phyloP scores from a whole-genome alignment of 768 basidiomycete species.

The Mycena kentingensis region DNA sequence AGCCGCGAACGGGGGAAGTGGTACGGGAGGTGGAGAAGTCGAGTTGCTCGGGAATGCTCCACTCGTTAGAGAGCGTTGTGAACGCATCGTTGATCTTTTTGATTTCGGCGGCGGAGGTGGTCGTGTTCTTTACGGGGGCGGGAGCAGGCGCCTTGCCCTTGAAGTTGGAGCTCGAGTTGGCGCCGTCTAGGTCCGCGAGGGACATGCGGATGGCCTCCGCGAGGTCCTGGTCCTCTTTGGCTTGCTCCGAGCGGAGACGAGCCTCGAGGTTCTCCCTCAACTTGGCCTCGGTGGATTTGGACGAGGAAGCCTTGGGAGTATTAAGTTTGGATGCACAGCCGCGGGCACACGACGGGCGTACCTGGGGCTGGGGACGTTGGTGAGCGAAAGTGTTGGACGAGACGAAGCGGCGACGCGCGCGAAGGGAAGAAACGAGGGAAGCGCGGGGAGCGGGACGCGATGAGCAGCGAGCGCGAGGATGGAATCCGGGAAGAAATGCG shows the following conservation, averaged over 20 bases:
- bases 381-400: conserved; percentile 8
- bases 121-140: conserved; percentile 31
- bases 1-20: conserved; percentile 22
- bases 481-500: not conserved
- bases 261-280: conserved; percentile 15
- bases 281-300: not conserved
- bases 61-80: conserved; percentile 37
- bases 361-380: not conserved
- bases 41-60: conserved; percentile 41
- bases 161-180: conserved; percentile 7
- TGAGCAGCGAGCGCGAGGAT: not conserved
- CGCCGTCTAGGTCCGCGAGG: conserved; percentile 26
- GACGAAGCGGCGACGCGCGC: not conserved
- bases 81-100: conserved; percentile 44
- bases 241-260: conserved; percentile 13
- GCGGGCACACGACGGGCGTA: too few relatives aligned
- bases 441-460: not conserved
- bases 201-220: conserved; percentile 43
- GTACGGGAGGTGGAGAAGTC: conserved; percentile 45
- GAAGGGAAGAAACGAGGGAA: not conserved
- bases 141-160: conserved; percentile 42
- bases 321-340: too few relatives aligned
- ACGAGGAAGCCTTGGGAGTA: conserved; percentile 3
- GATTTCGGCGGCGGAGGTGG: conserved; percentile 42
- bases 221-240: conserved; percentile 41